Base-by-base conservation (phyloP, 805 yeast species). In the Suhomyces sp. region DNA sequence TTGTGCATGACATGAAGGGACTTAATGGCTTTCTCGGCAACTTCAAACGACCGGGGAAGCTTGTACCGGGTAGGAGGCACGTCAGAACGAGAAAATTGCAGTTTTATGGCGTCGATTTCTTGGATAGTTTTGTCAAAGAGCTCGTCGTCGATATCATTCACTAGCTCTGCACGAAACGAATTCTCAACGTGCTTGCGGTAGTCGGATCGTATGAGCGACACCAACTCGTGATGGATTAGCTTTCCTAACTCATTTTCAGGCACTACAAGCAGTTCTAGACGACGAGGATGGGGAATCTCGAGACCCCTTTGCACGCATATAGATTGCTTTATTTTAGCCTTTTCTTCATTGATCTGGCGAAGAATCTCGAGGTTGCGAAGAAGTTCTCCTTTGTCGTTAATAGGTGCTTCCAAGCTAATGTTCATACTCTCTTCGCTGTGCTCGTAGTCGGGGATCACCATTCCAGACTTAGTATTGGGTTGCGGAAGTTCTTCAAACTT, bases 281-380 rank as follows among this genome's bases (percentile, higher is more conserved):
- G 19, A 37, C n/a, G 48, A 1, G 68, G 70, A 44, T 68, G 46
- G 1, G 83, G 83, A 12, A 79, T 67, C 0, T 72, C 69, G 7
- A 83, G 67, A 0, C 72, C 78, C 47, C 65, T 62, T 58, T 78
- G 81, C 1, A 81, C 64, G 1, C 71, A 84, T 52, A 69, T 75
- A 0, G 86, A 78, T 46, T 82, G 59, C 39, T 82, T 63, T 6
- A 68, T 56, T 33, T 61, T 64, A 4, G 69, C 63, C 50, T 60
- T 60, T 49, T 68, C 68, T 20, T 61, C 67, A 8, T 64, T 67
- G 3, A 65, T 57, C 52, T 61, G 61, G 39, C 61, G 60, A 15
- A 61, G 56, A 12, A 60, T 51, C 49, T 64, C 64, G 37, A 65
- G 44, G 43, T 60, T 60, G 29, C 66, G 54, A 3, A 62, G 37